A percentile compares a stretch with the other conserved stretches of the same genome.
Evolutionary conservation across 495 filamentous ascomycete genomes (phyloP).

Genomic region (Amniculicola lignicola): DNA sequence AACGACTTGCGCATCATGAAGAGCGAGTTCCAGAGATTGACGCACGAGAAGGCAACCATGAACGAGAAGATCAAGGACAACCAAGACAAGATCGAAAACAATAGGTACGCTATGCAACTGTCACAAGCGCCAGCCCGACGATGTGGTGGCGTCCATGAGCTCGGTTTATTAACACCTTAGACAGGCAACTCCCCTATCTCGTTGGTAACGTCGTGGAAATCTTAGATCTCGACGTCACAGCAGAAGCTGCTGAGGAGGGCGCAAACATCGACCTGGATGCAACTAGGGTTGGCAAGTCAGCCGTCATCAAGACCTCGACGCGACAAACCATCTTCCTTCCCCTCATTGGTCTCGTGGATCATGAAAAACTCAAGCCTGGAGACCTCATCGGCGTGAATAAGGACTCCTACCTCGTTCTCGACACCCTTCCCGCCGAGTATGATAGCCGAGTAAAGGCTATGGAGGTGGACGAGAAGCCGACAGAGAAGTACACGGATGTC

Average conservation of each 20-base stretch:
- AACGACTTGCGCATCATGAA: constrained; percentile 98
- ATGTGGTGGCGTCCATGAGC: background rate
- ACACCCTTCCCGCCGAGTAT: constrained; percentile 98
- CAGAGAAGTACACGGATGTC: constrained; percentile 98
- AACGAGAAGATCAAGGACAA: constrained; percentile 99
- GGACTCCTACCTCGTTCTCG: constrained; percentile 97
- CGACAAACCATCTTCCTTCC: constrained; percentile 98
- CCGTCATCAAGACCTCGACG: constrained; percentile 99
- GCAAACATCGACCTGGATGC: constrained; percentile 98
- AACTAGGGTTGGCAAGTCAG: constrained; percentile 93
- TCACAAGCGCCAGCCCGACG: background rate
- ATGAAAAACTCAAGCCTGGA: constrained; percentile 84
- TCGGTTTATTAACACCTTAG: constrained; percentile 4
- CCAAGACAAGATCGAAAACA: constrained; percentile 97
- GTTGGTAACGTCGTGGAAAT: constrained; percentile 98
- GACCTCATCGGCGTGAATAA: constrained; percentile 99
- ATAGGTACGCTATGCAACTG: constrained; percentile 60
- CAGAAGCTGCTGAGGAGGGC: constrained; percentile 92
- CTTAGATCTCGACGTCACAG: constrained; percentile 91
- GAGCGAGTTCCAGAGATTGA: constrained; percentile 91
- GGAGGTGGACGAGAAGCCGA: constrained; percentile 99
- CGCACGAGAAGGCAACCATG: constrained; percentile 93
- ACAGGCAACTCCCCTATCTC: constrained; percentile 93
- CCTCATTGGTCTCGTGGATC: constrained; percentile 94
- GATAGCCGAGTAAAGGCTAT: constrained; percentile 99